Conservation (phyloP, 2,329 filamentous ascomycete species). For the Venturiaceae sp. region DNA sequence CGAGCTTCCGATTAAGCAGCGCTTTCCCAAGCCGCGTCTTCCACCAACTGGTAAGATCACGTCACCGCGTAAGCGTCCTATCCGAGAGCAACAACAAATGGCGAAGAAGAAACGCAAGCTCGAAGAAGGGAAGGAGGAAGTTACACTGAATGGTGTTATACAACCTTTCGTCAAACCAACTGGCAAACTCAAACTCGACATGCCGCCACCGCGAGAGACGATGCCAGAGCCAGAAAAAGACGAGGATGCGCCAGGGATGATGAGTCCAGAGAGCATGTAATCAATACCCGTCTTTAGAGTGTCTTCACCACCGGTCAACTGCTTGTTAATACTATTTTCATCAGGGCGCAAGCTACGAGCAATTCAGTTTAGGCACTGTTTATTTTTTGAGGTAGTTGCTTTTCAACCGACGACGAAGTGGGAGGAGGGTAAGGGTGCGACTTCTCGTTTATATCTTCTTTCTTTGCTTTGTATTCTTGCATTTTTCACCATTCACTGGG, state of each 20-base stretch:
- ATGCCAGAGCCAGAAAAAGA: conserved; percentile 53
- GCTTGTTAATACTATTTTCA: background rate
- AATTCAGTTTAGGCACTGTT: background rate
- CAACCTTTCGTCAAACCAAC: conserved; percentile 45
- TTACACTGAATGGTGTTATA: conserved; percentile 14
- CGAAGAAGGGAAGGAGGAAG: conserved; percentile 32
- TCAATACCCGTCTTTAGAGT: background rate
- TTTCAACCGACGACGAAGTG: too few species aligned
- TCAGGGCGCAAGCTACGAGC: background rate
- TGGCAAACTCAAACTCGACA: conserved; percentile 37
- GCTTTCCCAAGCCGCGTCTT: conserved; percentile 50
- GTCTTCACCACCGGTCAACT: background rate
- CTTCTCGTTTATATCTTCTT: background rate
- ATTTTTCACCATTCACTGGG: too few species aligned
- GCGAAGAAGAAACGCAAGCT: conserved; percentile 81
- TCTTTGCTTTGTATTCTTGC: too few species aligned
- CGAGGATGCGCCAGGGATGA: conserved; percentile 62
- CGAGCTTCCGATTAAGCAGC: conserved; percentile 86
- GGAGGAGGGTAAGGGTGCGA: background rate
- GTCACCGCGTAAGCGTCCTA: conserved; percentile 70
- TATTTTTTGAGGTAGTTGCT: too few species aligned
- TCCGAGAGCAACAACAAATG: conserved; percentile 71
- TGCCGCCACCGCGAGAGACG: conserved; percentile 46
- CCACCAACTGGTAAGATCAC: conserved; percentile 79
- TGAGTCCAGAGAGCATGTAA: conserved; percentile 49